Evolutionary conservation across 2,329 filamentous ascomycete species (phyloP).

Genomic region (Gyromitra esculenta): DNA sequence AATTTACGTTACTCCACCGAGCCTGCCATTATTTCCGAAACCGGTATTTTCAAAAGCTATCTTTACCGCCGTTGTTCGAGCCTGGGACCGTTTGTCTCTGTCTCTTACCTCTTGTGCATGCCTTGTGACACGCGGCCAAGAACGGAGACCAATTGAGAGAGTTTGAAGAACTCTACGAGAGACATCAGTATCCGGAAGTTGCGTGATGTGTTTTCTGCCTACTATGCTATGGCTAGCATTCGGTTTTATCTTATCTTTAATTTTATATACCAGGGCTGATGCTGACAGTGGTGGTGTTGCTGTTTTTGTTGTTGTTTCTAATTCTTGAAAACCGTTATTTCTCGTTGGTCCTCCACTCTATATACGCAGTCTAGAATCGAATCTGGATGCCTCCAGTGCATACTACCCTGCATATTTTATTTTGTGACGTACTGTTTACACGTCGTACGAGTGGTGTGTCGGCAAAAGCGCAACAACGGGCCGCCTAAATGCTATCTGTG

Average conservation of each 20-base stretch:
- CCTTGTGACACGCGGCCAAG: slow-evolving; percentile 8
- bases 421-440: slow-evolving; percentile 24
- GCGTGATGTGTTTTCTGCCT: slow-evolving; percentile 47
- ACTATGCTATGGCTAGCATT: slow-evolving; percentile 13
- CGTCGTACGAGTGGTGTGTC: slow-evolving; percentile 19
- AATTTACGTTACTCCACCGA: slow-evolving; percentile 17
- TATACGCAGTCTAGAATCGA: slow-evolving; percentile 38
- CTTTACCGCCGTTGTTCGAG: neutral
- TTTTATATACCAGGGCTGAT: slow-evolving; percentile 27
- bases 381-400: slow-evolving; percentile 25
- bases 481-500: slow-evolving; percentile 8
- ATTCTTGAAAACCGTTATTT: slow-evolving; percentile 18
- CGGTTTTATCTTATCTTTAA: slow-evolving; percentile 30
- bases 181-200: slow-evolving; percentile 19
- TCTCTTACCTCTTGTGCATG: neutral
- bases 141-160: neutral
- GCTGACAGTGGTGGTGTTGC: slow-evolving; percentile 23
- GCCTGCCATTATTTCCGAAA: slow-evolving; percentile 3
- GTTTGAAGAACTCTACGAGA: slow-evolving; percentile 12
- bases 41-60: neutral
- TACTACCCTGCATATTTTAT: slow-evolving; percentile 5
- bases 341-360: slow-evolving; percentile 19
- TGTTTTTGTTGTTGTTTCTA: slow-evolving; percentile 38
- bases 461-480: slow-evolving; percentile 13
- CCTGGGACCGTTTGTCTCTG: slow-evolving; percentile 2